A percentile compares a stretch with the other conserved stretches of the same genome.
These are phyloP conservation scores for Verticillium nubilum DNA, from an alignment of 2,329 filamentous ascomycete genomes.

Conservation along the genomic window DNA sequence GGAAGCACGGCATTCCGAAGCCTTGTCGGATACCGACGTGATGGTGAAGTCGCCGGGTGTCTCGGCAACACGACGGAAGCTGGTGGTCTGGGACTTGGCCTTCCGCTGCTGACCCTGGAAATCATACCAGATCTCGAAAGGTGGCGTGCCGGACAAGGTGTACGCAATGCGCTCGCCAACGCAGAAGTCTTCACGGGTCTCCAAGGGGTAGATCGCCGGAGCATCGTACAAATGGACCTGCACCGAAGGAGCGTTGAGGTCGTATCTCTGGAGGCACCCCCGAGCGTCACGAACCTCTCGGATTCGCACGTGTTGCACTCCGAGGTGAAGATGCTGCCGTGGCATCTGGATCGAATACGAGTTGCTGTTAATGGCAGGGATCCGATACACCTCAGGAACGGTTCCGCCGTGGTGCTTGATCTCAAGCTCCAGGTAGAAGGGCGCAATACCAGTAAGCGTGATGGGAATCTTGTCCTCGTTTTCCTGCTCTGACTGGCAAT, in stretches of 20 bases:
- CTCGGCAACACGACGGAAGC: constrained; percentile 90
- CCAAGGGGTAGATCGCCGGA: constrained; percentile 82
- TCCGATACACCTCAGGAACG: constrained; percentile 73
- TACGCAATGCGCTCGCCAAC: constrained; percentile 94
- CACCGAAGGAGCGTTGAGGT: constrained; percentile 67
- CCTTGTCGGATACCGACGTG: constrained; percentile 79
- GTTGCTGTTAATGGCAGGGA: constrained; percentile 72
- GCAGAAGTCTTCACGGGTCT: constrained; percentile 83
- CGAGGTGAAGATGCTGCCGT: constrained; percentile 75
- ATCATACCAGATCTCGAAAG: constrained; percentile 88
- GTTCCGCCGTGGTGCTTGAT: constrained; percentile 85
- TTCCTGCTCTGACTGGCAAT: constrained; percentile 79
- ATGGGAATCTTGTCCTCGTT: constrained; percentile 86
- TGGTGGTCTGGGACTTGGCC: constrained; percentile 72
- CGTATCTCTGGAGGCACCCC: constrained; percentile 77
- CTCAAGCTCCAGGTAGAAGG: constrained; percentile 86
- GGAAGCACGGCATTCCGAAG: constrained; percentile 78
- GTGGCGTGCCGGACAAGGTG: constrained; percentile 81
- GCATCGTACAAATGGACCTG: constrained; percentile 91
- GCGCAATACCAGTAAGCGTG: constrained; percentile 72
- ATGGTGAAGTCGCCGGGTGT: constrained; percentile 84
- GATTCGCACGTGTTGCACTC: constrained; percentile 84
- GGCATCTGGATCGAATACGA: constrained; percentile 79
- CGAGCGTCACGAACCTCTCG: constrained; percentile 83
- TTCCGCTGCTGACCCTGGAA: constrained; percentile 77